A percentile compares a stretch with the other conserved stretches of the same genome.
phyloP scores from a whole-genome alignment of 2,329 filamentous ascomycete species.

The Arthrobotrys conoides region DNA sequence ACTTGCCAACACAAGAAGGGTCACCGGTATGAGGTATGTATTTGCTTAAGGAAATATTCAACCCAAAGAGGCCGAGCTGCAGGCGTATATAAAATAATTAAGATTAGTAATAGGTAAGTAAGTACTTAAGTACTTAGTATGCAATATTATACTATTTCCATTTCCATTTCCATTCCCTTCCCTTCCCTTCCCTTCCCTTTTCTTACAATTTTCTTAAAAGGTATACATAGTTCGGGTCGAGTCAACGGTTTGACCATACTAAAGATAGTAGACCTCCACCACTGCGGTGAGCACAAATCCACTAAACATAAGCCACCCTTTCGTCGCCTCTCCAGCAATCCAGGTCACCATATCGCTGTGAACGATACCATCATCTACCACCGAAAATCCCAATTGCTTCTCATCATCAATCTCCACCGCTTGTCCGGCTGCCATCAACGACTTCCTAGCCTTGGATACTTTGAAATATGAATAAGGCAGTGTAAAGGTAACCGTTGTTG shows the following conservation, averaged over 20 bases:
- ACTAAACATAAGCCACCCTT: slow-evolving; percentile 35
- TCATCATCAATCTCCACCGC: slow-evolving; percentile 32
- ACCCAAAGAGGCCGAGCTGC: no score
- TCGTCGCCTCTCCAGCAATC: slow-evolving; percentile 26
- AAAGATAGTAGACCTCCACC: slow-evolving; percentile 40
- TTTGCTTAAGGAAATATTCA: no score
- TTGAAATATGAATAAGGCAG: slow-evolving; percentile 40
- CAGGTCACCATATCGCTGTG: slow-evolving; percentile 26
- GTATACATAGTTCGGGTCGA: no score
- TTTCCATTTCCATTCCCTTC: no score
- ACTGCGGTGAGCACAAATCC: slow-evolving; percentile 32
- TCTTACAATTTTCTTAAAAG: background rate
- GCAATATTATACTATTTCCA: no score
- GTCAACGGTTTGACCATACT: background rate
- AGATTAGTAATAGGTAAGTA: no score
- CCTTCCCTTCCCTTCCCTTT: background rate
- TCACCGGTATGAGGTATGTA: no score
- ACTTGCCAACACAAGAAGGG: no score
- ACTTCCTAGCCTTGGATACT: slow-evolving; percentile 25
- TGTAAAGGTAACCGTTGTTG: slow-evolving; percentile 36
- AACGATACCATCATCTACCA: slow-evolving; percentile 38
- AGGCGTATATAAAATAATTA: no score
- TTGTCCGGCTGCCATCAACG: slow-evolving; percentile 28
- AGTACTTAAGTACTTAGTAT: no score
- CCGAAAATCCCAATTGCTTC: slow-evolving; percentile 35